Evolutionary conservation across 306 rosid genomes (phyloP), one percentile per base, ranked within the genome.

Genomic region (Urtica urens): DNA sequence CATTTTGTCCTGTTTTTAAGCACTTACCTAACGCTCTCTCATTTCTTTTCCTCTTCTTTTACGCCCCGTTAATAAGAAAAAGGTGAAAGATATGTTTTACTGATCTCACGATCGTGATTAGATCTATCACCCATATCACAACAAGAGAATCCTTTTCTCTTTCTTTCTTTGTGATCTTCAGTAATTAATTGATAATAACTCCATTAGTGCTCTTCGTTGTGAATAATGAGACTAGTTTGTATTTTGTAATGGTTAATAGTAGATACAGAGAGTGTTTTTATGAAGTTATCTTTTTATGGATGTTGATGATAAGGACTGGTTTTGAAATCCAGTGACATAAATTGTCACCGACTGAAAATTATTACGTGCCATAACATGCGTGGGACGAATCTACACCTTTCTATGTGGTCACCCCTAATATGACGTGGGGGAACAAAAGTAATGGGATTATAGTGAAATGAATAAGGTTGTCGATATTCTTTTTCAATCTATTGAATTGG

Each of bases 11-110:
- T 64, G 66, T 49, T 69, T 54, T 57, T 45, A 60, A 43, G 79
- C 77, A 67, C 93, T 74, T 67, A 81, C 68, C 85, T 29, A 74
- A 53, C 56, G 57, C 63, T 72, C 55, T 48, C 75, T 37, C 38
- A 44, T 25, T 61, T 68, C 18, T 45, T 22, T 18, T 23, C 53
- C 6, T 1, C 3, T 28, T 21, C 6, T 19, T 19, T 23, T 43
- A 5, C 28, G 10, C 7, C 7, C 13, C 1, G 13, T 13, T 31
- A 31, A 31, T 35, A 35, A 35, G n/a, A 9, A 35, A 40, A 25
- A 26, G 41, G 47, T 54, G 37, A 54, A 25, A 53, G 35, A 27
- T 7, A 27, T 15, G 54, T 49, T 28, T 49, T 49, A 49, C 54
- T 49, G n/a, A n/a, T n/a, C 30, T n/a, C 23, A 19, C n/a, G 43